These are phyloP conservation scores for Xylariomycetidae sp. DNA, from an alignment of 2,329 filamentous ascomycete genomes.

Conservation along the genomic window DNA sequence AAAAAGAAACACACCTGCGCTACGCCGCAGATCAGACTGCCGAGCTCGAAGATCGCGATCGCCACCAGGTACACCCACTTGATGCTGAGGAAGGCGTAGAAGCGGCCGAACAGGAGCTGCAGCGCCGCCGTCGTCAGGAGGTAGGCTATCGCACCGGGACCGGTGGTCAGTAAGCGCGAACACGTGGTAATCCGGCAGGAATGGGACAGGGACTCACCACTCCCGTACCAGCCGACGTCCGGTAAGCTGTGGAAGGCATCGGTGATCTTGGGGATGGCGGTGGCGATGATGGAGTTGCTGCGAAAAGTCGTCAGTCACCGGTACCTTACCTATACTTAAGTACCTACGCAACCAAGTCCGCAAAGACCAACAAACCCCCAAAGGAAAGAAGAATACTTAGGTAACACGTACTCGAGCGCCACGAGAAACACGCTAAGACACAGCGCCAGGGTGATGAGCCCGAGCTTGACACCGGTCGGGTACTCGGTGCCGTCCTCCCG, in stretches of 20 bases:
- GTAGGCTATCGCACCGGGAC: too few relatives aligned
- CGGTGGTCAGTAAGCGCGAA: too few relatives aligned
- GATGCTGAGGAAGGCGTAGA: slow-evolving; percentile 35
- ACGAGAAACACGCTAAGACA: slow-evolving; percentile 39
- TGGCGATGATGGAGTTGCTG: slow-evolving; percentile 32
- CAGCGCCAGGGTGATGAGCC: slow-evolving; percentile 35
- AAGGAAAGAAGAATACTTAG: neutral
- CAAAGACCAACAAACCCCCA: neutral
- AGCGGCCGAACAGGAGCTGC: slow-evolving; percentile 30
- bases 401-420: slow-evolving; percentile 31
- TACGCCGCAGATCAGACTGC: slow-evolving; percentile 31
- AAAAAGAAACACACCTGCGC: too few relatives aligned
- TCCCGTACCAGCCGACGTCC: slow-evolving; percentile 44
- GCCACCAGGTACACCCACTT: slow-evolving; percentile 31
- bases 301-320: too few relatives aligned
- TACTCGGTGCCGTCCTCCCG: slow-evolving; percentile 34
- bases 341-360: neutral
- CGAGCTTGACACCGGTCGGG: slow-evolving; percentile 29
- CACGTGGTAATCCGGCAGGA: too few relatives aligned
- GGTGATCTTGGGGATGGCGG: slow-evolving; percentile 36
- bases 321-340: too few relatives aligned
- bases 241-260: slow-evolving; percentile 33
- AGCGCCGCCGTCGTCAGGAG: slow-evolving; percentile 32
- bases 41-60: slow-evolving; percentile 35
- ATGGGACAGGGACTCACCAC: slow-evolving; percentile 16